A percentile compares a stretch with the other conserved stretches of the same genome.
Conservation (phyloP, 345 rosid genomes). For the Rubroshorea leprosula region DNA sequence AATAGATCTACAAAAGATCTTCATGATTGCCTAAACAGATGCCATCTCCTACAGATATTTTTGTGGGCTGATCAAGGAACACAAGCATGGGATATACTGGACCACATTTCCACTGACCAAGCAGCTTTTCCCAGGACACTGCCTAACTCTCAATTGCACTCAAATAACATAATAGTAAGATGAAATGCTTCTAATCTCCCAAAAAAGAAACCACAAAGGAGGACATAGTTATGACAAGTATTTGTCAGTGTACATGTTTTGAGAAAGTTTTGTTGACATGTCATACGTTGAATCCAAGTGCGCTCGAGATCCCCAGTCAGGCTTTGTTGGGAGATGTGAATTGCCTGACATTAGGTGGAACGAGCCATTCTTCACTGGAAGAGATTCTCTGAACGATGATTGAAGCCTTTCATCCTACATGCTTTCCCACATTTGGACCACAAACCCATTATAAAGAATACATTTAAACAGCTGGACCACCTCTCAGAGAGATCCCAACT, state of each 20-base stretch:
- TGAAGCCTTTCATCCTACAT: constrained; percentile 21
- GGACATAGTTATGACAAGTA: no score
- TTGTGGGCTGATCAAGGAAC: no score
- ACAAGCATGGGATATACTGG: background rate
- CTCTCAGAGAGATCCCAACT: no score
- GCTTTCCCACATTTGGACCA: constrained; percentile 40
- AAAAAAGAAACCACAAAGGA: background rate
- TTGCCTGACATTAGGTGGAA: constrained; percentile 17
- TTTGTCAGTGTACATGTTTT: background rate
- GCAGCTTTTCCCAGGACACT: background rate
- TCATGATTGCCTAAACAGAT: no score
- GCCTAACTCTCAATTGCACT: no score
- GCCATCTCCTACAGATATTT: no score
- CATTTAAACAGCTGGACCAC: constrained; percentile 42
- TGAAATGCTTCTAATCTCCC: background rate
- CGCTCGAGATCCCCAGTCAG: background rate
- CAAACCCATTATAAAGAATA: constrained; percentile 25
- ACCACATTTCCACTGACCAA: background rate
- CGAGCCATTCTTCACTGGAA: constrained; percentile 18
- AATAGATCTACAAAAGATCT: no score
- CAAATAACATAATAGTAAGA: no score
- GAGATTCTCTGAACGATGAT: constrained; percentile 31
- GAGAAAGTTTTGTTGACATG: background rate
- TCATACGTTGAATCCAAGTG: background rate
- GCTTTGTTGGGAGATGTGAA: no score